Base-by-base conservation (phyloP, 192 early-diverging fungal species). In the Entomortierella parvispora region DNA sequence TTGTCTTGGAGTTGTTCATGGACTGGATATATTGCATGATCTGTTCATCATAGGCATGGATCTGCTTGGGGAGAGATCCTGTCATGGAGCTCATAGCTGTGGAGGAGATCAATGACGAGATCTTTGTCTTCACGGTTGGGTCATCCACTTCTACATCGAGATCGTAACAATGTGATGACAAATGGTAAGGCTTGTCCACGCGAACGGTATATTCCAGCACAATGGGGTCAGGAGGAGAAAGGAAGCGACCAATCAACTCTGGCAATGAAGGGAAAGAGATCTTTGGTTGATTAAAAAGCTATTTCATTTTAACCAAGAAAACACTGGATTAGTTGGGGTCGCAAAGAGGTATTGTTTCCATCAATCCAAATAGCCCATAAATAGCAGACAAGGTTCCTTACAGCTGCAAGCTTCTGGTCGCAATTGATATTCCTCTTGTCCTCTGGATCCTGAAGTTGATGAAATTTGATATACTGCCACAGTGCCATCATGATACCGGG, bases 391-490 rank as follows among this genome's bases (percentile, higher is more conserved):
- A n/a, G n/a, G 51, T 4, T 18, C 57, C 75, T 59, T 83, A 93
- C 91, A 72, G 89, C 83, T 23, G 83, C 67, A 26, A 99, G 80
- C 22, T 83, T 85, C 9, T 84, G 83, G 79, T 99, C 93, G 79
- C 92, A 93, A 65, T 93, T 90, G 52, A 99, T 93, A 26, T 90
- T 80, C 52, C 93, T 80, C 68, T 95, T 94, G 78, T 99, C 95
- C 43, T 96, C 93, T 15, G 84, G 65, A 71, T 97, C 96, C 83
- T 97, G 96, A 54, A 99, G 80, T 47, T 92, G 91, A 80, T 99
- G 88, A 55, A 93, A 90, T 83, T 96, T 97, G 66, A 99, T 91
- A 70, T 99, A 99, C 77, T 99, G 93, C 96, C 96, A 97, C 49
- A 99, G 72, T 46, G 90, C 91, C 87, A 91, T 90, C 57, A 97